These are phyloP conservation scores for Microdochium bolleyi DNA, from an alignment of 2,329 filamentous ascomycete species.

Conservation along the genomic window DNA sequence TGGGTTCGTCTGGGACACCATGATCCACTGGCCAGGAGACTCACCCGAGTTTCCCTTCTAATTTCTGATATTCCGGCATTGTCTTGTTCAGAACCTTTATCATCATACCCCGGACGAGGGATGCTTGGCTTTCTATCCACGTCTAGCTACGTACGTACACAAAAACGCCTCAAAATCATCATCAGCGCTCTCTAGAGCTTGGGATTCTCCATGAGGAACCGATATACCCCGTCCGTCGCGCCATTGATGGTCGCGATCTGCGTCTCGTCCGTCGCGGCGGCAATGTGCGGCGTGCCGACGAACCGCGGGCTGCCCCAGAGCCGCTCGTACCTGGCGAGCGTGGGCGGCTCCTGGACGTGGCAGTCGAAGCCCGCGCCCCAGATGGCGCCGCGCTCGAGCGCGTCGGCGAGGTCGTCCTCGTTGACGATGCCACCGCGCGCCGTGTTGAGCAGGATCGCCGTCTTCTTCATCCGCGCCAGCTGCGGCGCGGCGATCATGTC, in stretches of 20 bases:
- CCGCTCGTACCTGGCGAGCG: conserved; percentile 19
- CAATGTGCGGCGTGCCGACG: conserved; percentile 35
- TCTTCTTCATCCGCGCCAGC: conserved; percentile 25
- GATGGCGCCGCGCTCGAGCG: conserved; percentile 21
- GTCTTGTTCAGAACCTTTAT: no score
- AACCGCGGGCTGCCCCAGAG: conserved; percentile 23
- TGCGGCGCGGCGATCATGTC: conserved; percentile 21
- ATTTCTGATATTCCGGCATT: no score
- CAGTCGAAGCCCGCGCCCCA: conserved; percentile 31
- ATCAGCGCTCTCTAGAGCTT: no score
- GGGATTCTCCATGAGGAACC: no score
- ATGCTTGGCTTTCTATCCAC: no score
- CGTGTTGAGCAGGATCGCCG: conserved; percentile 29
- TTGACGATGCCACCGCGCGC: conserved; percentile 31
- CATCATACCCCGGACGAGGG: no score
- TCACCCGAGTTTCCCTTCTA: no score
- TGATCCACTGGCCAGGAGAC: no score
- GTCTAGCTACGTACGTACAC: no score
- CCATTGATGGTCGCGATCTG: conserved; percentile 19
- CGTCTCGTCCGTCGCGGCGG: conserved; percentile 30
- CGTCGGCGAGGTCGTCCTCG: conserved; percentile 22
- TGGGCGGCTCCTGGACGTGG: conserved; percentile 30
- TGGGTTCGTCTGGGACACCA: no score
- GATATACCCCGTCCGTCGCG: no score
- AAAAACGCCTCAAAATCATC: no score